Base-by-base conservation (phyloP, 371 early-diverging fungal genomes). In the Choanephora cucurbitarum region DNA sequence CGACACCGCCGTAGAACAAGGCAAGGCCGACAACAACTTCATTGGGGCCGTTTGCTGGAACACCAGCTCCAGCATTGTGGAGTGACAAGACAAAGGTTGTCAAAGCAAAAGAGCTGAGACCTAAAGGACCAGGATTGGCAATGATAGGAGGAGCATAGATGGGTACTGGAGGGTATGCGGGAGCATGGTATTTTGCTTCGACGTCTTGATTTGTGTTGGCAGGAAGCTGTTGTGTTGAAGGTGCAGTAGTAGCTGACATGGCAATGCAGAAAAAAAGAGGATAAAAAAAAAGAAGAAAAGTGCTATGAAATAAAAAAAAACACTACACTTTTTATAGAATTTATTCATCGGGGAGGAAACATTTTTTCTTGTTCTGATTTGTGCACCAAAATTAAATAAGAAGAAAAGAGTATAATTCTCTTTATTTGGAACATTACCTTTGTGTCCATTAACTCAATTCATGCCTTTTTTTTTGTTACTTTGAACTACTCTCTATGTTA, bases 41-140 rank as follows among this genome's bases (percentile, higher is more conserved):
- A 14, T 62, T 60, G 32, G 86, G 85, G 1, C 81, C 72, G 52
- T 68, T 64, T 13, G 75, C 71, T 41, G 77, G 67, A 28, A 84
- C 72, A 18, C 88, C 88, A 18, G 82, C 85, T 45, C 81, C 88
- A 19, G 86, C 78, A 58, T 86, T 85, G 59, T 86, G 84, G 21
- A 79, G 62, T 22, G 80, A 80, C 21, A 85, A 66, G 51, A 87
- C 86, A 58, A 89, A 83, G 19, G 90, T 91, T 14, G 87, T 86
- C 58, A 89, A 65, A 14, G 88, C 90, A 57, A 88, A 90, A 21
- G 81, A 69, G 49, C 76, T 76, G 14, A 90, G 83, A 18, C 89
- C 91, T 18, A 90, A 74, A 37, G 91, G 90, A 52, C 78, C 86
- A 9, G 90, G 89, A 60, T 90, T 86, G 49, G 77, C 89, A 42